A percentile compares a stretch with the other conserved stretches of the same genome.
Conservation (phyloP, 129 eudicot genomes). For the Flaveria robusta region DNA sequence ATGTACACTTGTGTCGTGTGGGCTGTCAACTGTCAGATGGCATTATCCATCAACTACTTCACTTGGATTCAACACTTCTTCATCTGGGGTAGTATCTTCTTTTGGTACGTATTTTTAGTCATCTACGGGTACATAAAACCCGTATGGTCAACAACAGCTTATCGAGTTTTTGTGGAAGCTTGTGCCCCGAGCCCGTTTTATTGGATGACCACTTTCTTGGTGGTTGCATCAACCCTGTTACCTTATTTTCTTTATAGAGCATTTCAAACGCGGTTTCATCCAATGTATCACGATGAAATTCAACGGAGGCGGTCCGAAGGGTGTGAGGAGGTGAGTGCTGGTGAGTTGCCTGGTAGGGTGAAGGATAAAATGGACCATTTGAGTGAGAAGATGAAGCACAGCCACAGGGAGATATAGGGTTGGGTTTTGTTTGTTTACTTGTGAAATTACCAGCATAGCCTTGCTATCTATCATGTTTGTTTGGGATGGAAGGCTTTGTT, state of each 20-base stretch:
- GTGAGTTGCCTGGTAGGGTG: slow-evolving; percentile 40
- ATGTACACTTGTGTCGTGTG: slow-evolving; percentile 93
- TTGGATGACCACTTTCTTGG: slow-evolving; percentile 75
- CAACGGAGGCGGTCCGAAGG: slow-evolving; percentile 56
- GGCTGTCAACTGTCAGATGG: slow-evolving; percentile 97
- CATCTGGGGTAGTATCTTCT: slow-evolving; percentile 90
- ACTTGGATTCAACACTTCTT: slow-evolving; percentile 94
- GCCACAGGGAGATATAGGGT: slow-evolving; percentile 45
- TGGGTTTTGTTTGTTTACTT: slow-evolving; percentile 38
- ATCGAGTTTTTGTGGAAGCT: slow-evolving; percentile 66
- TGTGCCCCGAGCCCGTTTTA: slow-evolving; percentile 84
- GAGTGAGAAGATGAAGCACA: slow-evolving; percentile 50
- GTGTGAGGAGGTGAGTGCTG: slow-evolving; percentile 29
- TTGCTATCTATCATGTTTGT: slow-evolving; percentile 7
- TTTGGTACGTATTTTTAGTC: slow-evolving; percentile 72
- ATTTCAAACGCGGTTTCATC: slow-evolving; percentile 74
- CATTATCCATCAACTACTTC: slow-evolving; percentile 88
- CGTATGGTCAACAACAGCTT: slow-evolving; percentile 70
- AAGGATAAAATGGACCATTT: slow-evolving; percentile 45
- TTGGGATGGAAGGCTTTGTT: slow-evolving; percentile 28
- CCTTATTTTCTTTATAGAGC: slow-evolving; percentile 71
- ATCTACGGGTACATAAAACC: slow-evolving; percentile 68
- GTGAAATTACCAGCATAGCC: slow-evolving; percentile 30
- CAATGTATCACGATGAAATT: slow-evolving; percentile 82
- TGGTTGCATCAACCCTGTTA: slow-evolving; percentile 57